Base-by-base conservation (phyloP, 2,329 filamentous ascomycete genomes). In the Fusarium compactum region DNA sequence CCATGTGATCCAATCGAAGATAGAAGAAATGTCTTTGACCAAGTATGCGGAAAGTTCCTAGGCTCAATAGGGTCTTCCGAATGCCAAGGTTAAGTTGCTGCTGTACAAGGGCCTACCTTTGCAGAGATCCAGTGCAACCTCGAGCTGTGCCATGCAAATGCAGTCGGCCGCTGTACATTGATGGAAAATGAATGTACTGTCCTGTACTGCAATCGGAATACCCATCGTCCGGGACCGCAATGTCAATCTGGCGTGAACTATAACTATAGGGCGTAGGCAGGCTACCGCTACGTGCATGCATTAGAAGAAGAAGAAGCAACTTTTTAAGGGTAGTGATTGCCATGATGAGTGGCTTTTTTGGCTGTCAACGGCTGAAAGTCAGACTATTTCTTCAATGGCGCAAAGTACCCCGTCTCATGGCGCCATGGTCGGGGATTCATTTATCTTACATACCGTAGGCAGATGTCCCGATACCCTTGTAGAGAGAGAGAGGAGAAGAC, bases 81-180 rank as follows among this genome's bases (percentile, higher is more conserved):
- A 29, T 29, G 27, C 10, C 27, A 29, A 29, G 27, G 27, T 29
- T 29, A 29, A 29, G 27, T 29, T 12, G n/a, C 18, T 38, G 18
- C 34, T n/a, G 34, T 38, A 38, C 34, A 38, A 52, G 30, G 24
- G 27, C 10, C 27, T 63, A 60, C 59, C 58, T 70, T 52, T 55
- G 43, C 58, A 53, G 53, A 65, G 68, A 71, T 70, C 68, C 68
- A 58, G 64, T 69, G 59, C 51, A 62, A 62, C 60, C 67, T 56
- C 38, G 38, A 65, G 46, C 62, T 53, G 56, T 58, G 50, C 56
- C 63, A 67, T 68, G 45, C 48, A 47, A 55, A 59, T 60, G 69
- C 69, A 72, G 66, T 44, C 55, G 55, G 51, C 58, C 67, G 56
- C 41, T 53, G 47, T 45, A 52, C 59, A 32, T 32, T 27, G 54